Evolutionary conservation across 495 filamentous ascomycete genomes (phyloP), one percentile per base, ranked within the genome.

Genomic region (Aspergillus ellipticus): DNA sequence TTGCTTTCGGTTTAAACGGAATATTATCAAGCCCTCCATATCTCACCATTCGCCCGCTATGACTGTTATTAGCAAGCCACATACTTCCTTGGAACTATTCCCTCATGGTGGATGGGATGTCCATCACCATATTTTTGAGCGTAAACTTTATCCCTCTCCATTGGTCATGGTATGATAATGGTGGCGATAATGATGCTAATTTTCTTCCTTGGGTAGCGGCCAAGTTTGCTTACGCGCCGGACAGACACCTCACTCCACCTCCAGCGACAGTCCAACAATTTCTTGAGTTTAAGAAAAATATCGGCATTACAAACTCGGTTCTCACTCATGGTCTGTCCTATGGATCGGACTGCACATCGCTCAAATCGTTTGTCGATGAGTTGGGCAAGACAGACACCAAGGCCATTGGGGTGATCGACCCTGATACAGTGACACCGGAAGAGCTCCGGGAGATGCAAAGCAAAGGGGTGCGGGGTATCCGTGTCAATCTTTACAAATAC

Each of bases 21-120:
- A 31, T 33, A 13, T 8, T 33, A 8, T 33, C 31, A 33, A 3
- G 31, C 1, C 31, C 13, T 33, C 31, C 9, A 2, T 10, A 9
- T 9, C 6, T 33, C 13, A 9, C 31, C 2, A 33, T 8, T 3
- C n/a, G n/a, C 7, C 31, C 31, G 47, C 16, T 9, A 46, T 45
- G 28, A 33, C 51, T 0, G 31, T 45, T 16, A 39, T 17, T 20
- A 52, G 7, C 4, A 15, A 52, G 20, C 13, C 31, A 33, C 13
- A 48, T 24, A 9, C 42, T 17, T 26, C 8, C n/a, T 45, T 48
- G 22, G 54, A 51, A 5, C 42, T 53, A 15, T 64, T 67, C 54
- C 64, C 64, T n/a, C 52, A 67, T 19, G 64, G 64, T 11, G 58
- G 61, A 37, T 67, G 64, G 64, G 64, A 67, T 33, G 61, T 62